Evolutionary conservation across 352 stramenopile species (phyloP), one percentile per base, ranked within the genome.

Genomic region (Phytophthora tentaculata): DNA sequence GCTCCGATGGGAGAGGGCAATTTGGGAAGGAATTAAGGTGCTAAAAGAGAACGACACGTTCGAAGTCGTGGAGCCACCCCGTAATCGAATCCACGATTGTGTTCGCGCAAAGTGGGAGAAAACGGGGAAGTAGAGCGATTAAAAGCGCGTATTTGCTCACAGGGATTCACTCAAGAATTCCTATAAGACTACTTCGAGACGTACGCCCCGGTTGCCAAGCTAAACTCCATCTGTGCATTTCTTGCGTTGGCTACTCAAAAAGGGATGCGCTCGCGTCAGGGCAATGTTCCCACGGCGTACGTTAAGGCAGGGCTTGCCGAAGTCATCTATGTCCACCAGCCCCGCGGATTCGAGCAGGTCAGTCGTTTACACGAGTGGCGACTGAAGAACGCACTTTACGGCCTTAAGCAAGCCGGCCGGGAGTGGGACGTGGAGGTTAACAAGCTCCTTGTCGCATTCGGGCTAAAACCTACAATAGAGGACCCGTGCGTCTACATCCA

Each of bases 121-220:
- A 32, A 32, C 3, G 58, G 57, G 0, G 5, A 47, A 50, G 13
- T 67, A 20, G 56, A 65, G 7, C 52, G 58, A 20, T 37, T 73
- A n/a, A 69, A 73, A 44, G 59, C 66, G 43, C 59, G 66, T 16
- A 44, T 69, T 41, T 59, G 64, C 20, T 51, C 44, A 9, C 45
- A 72, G 45, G 57, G 64, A 3, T 61, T 39, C 13, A 47, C 19
- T 2, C 44, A 26, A 12, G 47, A 37, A 37, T 71, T 61, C 13
- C 6, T 66, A 0, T 66, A 71, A 9, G 41, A 22, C 17, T 55
- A 29, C 19, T 52, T 52, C 20, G 23, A 32, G 35, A 52, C 22
- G 2, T 52, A 32, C 9, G 12, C 26, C 14, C 41, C 29, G 1
- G 56, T 71, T 24, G 55, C 39, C 19, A 45, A 23, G 32, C 37